Conservation (phyloP, 768 basidiomycete species). For the Trametes meyenii region DNA sequence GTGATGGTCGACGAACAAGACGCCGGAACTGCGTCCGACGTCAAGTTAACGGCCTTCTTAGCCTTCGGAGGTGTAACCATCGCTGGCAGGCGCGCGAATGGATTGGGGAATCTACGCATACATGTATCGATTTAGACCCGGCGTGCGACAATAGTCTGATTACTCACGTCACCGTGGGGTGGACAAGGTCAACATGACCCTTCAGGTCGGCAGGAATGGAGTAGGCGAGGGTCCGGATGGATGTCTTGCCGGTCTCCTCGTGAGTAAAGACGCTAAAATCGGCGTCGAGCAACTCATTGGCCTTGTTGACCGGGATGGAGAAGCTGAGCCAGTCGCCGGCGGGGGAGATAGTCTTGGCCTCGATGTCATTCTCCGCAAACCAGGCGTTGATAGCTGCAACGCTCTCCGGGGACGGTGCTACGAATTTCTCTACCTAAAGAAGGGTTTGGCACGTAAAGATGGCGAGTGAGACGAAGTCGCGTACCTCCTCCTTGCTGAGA, state of each 20-base stretch:
- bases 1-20: slow-evolving; percentile 32
- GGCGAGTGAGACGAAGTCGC: neutral
- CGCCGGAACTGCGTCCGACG: slow-evolving; percentile 28
- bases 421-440: slow-evolving; percentile 31
- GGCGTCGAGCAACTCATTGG: slow-evolving; percentile 40
- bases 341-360: slow-evolving; percentile 30
- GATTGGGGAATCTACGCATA: slow-evolving; percentile 40
- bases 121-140: neutral
- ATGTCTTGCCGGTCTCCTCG: slow-evolving; percentile 31
- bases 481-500: slow-evolving; percentile 44
- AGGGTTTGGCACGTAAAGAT: neutral
- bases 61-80: slow-evolving; percentile 26
- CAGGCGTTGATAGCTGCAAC: slow-evolving; percentile 32
- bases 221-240: slow-evolving; percentile 41
- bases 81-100: slow-evolving; percentile 14
- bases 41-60: slow-evolving; percentile 25
- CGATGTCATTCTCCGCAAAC: slow-evolving; percentile 33
- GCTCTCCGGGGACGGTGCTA: slow-evolving; percentile 32
- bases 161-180: slow-evolving; percentile 29
- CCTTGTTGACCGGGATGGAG: slow-evolving; percentile 37
- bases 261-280: slow-evolving; percentile 41
- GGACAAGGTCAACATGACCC: slow-evolving; percentile 36
- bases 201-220: slow-evolving; percentile 39
- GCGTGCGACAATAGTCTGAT: slow-evolving; percentile 19
- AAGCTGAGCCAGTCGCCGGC: slow-evolving; percentile 42